Evolutionary conservation across 306 rosid species (phyloP).

Genomic region (Prosopis cineraria): DNA sequence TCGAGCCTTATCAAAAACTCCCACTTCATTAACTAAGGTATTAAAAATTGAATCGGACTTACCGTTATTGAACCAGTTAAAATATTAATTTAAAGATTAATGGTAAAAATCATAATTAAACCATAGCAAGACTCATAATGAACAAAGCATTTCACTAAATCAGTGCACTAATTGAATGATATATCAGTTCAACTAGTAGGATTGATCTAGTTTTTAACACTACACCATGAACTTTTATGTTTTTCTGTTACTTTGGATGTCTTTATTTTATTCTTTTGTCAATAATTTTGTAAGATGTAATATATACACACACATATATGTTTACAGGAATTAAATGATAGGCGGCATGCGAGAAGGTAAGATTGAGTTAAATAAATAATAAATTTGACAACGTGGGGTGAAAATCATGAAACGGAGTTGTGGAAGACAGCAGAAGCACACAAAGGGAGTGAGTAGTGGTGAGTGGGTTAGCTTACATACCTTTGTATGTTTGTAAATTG

Average conservation of each 20-base stretch:
- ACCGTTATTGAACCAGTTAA: too few species aligned
- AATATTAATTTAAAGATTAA: too few species aligned
- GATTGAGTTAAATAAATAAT: background rate
- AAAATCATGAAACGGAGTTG: background rate
- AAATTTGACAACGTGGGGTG: background rate
- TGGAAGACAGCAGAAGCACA: slow-evolving; percentile 76
- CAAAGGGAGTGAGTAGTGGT: slow-evolving; percentile 18
- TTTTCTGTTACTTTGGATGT: background rate
- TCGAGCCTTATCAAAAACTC: background rate
- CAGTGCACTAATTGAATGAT: too few species aligned
- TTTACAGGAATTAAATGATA: background rate
- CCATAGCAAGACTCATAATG: too few species aligned
- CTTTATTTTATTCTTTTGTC: background rate
- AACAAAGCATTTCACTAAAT: too few species aligned
- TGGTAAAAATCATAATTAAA: too few species aligned
- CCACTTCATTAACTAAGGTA: too few species aligned
- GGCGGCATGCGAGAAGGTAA: background rate
- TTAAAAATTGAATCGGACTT: too few species aligned
- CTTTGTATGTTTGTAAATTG: slow-evolving; percentile 22
- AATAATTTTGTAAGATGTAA: background rate
- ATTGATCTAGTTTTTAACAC: too few species aligned
- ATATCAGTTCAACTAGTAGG: too few species aligned
- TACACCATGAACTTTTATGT: background rate
- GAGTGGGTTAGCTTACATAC: background rate
- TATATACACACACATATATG: background rate